Conservation (phyloP, 169 alveolate species). For the Ichthyophthirius multifiliis region DNA sequence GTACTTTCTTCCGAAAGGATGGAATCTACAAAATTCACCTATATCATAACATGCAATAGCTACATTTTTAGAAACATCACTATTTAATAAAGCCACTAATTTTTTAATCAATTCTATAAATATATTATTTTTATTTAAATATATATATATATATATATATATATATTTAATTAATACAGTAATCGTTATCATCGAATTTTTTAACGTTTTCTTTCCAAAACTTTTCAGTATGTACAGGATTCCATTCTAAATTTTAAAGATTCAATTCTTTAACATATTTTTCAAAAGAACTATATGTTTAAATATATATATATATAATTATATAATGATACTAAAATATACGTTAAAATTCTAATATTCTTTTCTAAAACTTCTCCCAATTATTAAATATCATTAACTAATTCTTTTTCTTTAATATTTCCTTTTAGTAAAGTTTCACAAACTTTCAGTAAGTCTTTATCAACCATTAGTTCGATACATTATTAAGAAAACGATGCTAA, state of each 20-base stretch:
- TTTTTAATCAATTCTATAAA: constrained; percentile 44
- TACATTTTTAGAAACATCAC: constrained; percentile 43
- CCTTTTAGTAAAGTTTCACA: constrained; percentile 51
- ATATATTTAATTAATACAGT: constrained; percentile 14
- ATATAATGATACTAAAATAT: neutral
- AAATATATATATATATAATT: neutral
- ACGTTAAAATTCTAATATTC: constrained; percentile 58
- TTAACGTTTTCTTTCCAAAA: constrained; percentile 82
- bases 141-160: neutral
- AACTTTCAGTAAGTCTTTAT: constrained; percentile 38
- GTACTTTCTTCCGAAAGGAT: constrained; percentile 74
- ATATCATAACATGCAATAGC: constrained; percentile 81
- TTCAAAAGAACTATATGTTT: constrained; percentile 55
- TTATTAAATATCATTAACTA: constrained; percentile 48
- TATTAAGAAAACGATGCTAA: constrained; percentile 13
- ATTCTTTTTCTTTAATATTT: constrained; percentile 63
- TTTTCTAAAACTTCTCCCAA: constrained; percentile 49
- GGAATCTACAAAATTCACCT: constrained; percentile 83
- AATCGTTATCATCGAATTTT: constrained; percentile 71
- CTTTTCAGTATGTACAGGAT: constrained; percentile 79
- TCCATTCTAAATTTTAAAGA: constrained; percentile 61
- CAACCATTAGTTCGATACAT: constrained; percentile 64
- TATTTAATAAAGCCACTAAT: constrained; percentile 35
- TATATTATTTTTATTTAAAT: neutral
- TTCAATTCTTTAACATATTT: constrained; percentile 72